Conservation (phyloP, 176 grass and related monocot genomes). For the Typha latifolia region DNA sequence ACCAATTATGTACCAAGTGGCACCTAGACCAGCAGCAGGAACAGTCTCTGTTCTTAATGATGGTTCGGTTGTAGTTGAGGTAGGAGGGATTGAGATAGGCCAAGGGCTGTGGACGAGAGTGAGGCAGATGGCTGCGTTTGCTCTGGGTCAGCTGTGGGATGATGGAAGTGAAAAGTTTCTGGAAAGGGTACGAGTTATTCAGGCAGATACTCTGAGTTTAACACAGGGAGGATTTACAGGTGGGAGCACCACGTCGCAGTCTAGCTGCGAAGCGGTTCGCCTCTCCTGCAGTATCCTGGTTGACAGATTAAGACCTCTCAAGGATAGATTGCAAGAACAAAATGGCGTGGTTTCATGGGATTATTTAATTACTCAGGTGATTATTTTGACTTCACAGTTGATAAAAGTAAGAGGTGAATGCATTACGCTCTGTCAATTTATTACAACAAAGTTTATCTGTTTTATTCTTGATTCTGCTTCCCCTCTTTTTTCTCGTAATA, state of each 20-base stretch:
- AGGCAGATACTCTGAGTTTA: constrained; percentile 73
- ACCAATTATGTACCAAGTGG: constrained; percentile 54
- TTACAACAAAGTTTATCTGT: constrained; percentile 29
- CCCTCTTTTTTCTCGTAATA: too few species aligned
- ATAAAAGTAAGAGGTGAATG: constrained; percentile 1
- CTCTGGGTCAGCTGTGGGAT: constrained; percentile 62
- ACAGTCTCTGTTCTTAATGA: constrained; percentile 82
- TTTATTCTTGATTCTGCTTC: too few species aligned
- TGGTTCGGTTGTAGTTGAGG: constrained; percentile 88
- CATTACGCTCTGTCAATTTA: too few species aligned
- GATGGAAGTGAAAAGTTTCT: constrained; percentile 52
- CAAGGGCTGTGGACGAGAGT: constrained; percentile 98
- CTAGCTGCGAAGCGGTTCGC: constrained; percentile 73
- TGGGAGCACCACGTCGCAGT: constrained; percentile 94
- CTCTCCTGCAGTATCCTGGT: constrained; percentile 59
- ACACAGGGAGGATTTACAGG: constrained; percentile 75
- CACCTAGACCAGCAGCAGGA: constrained; percentile 49
- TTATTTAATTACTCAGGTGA: constrained; percentile 58
- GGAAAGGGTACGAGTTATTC: constrained; percentile 67
- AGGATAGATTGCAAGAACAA: constrained; percentile 57
- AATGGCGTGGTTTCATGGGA: constrained; percentile 51
- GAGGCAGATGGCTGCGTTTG: constrained; percentile 77
- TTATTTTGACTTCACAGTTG: constrained; percentile 5
- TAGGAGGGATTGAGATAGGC: constrained; percentile 94
- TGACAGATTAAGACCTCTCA: constrained; percentile 62